phyloP scores from a whole-genome alignment of 176 grass and related monocot species.

The Otatea glauca region DNA sequence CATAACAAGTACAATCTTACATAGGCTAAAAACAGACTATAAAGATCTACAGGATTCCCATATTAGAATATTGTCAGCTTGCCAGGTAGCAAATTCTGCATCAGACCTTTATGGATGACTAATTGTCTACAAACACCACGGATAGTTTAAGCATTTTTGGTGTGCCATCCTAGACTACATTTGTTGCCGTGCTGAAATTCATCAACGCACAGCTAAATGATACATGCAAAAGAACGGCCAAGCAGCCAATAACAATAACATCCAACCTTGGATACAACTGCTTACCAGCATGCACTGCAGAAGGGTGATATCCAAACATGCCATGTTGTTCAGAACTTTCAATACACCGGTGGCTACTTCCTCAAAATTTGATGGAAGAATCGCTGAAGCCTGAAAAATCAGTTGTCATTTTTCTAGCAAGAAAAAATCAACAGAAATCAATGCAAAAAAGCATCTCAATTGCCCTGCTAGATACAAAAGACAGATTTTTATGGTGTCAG shows the following conservation, averaged over 20 bases:
- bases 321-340: slow-evolving; percentile 97
- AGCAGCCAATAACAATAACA: slow-evolving; percentile 32
- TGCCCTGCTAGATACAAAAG: slow-evolving; percentile 16
- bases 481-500: background rate
- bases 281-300: slow-evolving; percentile 97
- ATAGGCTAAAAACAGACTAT: slow-evolving; percentile 15
- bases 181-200: slow-evolving; percentile 14
- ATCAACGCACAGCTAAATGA: background rate
- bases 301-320: slow-evolving; percentile 83
- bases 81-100: slow-evolving; percentile 29
- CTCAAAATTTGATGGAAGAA: slow-evolving; percentile 99
- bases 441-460: slow-evolving; percentile 20
- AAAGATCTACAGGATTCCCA: slow-evolving; percentile 21
- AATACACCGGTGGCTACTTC: slow-evolving; percentile 95
- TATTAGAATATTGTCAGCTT: slow-evolving; percentile 10
- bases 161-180: slow-evolving; percentile 19
- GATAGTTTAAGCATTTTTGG: background rate
- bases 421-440: slow-evolving; percentile 19
- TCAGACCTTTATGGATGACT: slow-evolving; percentile 2
- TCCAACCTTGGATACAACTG: slow-evolving; percentile 20
- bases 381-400: slow-evolving; percentile 64
- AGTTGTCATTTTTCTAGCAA: slow-evolving; percentile 41
- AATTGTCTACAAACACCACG: slow-evolving; percentile 26
- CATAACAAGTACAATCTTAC: slow-evolving; percentile 39
- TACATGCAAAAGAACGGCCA: slow-evolving; percentile 24